phyloP scores from a whole-genome alignment of 192 early-diverging fungal species.

The Entophlyctis helioformis region DNA sequence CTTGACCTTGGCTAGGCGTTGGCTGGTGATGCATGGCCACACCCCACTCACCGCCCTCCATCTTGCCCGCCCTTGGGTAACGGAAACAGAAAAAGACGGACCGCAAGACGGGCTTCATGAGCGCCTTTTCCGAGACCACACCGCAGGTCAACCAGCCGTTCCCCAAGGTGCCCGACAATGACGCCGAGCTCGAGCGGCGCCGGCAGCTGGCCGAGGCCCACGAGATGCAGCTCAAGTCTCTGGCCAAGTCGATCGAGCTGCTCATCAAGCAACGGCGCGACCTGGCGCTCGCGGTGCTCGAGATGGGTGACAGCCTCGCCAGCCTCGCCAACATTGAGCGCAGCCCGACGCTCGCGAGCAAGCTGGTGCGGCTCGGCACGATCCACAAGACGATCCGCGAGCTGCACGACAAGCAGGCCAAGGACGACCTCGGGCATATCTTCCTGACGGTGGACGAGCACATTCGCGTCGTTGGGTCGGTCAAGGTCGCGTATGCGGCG shows the following conservation, averaged over 20 bases:
- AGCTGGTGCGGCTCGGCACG: slow-evolving; percentile 60
- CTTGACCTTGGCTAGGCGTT: neutral
- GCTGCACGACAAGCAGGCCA: slow-evolving; percentile 65
- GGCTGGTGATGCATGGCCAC: too few relatives aligned
- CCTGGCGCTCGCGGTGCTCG: slow-evolving; percentile 44
- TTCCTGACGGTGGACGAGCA: slow-evolving; percentile 80
- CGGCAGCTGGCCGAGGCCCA: slow-evolving; percentile 62
- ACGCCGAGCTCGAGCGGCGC: slow-evolving; percentile 69
- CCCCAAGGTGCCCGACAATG: too few relatives aligned
- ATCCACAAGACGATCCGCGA: slow-evolving; percentile 70
- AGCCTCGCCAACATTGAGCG: slow-evolving; percentile 59
- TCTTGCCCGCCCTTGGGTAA: neutral
- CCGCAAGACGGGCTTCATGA: slow-evolving; percentile 6
- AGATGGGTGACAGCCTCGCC: slow-evolving; percentile 69
- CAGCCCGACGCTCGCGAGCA: slow-evolving; percentile 51
- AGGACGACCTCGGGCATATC: slow-evolving; percentile 55
- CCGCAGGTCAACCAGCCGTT: too few relatives aligned
- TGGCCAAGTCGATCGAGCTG: slow-evolving; percentile 9
- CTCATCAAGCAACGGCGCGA: slow-evolving; percentile 9
- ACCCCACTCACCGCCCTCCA: too few relatives aligned
- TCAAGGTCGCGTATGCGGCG: slow-evolving; percentile 69
- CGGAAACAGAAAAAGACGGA: slow-evolving; percentile 7
- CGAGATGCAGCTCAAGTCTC: too few relatives aligned
- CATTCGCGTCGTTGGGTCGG: slow-evolving; percentile 71
- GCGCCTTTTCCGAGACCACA: neutral